Percentiles rank a stretch among this genome's conserved stretches.
phyloP scores from a whole-genome alignment of 2,329 filamentous ascomycete genomes.

The Penicillium sp. region DNA sequence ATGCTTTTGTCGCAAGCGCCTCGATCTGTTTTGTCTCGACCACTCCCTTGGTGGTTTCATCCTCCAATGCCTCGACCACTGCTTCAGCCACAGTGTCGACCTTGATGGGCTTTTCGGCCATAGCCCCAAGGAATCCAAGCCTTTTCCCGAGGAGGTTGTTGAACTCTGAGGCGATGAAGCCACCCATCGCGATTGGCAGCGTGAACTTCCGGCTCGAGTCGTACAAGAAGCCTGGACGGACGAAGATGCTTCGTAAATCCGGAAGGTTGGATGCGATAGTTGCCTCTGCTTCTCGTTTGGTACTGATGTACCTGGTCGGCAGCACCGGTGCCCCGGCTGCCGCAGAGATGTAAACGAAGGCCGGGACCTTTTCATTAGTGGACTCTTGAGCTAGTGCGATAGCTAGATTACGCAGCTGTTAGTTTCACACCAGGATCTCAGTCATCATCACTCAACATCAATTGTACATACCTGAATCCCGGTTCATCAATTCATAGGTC shows the following conservation, averaged over 20 bases:
- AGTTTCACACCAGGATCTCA: slow-evolving; percentile 3
- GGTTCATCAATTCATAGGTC: slow-evolving; percentile 97
- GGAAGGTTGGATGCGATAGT: slow-evolving; percentile 70
- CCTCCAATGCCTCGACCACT: slow-evolving; percentile 78
- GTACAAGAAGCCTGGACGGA: slow-evolving; percentile 85
- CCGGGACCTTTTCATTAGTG: slow-evolving; percentile 57
- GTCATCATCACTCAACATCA: neutral
- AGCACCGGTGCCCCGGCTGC: slow-evolving; percentile 80
- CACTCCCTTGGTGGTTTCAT: slow-evolving; percentile 67
- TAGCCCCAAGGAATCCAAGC: slow-evolving; percentile 75
- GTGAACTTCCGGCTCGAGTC: slow-evolving; percentile 78
- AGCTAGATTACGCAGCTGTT: slow-evolving; percentile 50
- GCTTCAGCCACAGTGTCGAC: slow-evolving; percentile 85
- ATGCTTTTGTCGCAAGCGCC: slow-evolving; percentile 71
- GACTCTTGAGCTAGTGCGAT: slow-evolving; percentile 78
- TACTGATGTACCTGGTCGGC: slow-evolving; percentile 79
- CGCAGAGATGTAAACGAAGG: slow-evolving; percentile 86
- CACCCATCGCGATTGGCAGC: slow-evolving; percentile 74
- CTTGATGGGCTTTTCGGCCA: slow-evolving; percentile 79
- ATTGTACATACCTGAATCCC: slow-evolving; percentile 59
- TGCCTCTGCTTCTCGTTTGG: slow-evolving; percentile 85
- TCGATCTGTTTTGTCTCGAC: slow-evolving; percentile 79
- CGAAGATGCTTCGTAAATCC: slow-evolving; percentile 71
- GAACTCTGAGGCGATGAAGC: slow-evolving; percentile 68
- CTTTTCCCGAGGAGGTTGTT: slow-evolving; percentile 74